phyloP scores from a whole-genome alignment of 164 flowering plant species.

The Brasenia schreberi region DNA sequence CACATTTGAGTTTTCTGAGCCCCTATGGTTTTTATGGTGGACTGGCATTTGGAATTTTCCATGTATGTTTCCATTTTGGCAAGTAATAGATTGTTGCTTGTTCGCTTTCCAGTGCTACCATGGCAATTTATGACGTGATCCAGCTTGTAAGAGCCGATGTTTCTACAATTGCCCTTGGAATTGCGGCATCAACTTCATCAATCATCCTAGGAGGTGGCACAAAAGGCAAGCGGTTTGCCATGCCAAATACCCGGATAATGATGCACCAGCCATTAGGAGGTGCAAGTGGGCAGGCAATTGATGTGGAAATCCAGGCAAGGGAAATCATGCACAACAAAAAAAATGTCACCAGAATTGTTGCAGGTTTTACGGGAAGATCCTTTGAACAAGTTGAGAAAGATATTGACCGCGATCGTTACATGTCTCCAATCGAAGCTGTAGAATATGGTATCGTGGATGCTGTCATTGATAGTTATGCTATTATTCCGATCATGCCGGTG shows the following conservation, averaged over 20 bases:
- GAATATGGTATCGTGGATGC: constrained; percentile 87
- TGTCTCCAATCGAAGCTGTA: constrained; percentile 94
- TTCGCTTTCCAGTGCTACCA: constrained; percentile 47
- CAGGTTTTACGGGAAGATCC: constrained; percentile 58
- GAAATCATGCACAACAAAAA: constrained; percentile 75
- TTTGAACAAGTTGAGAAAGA: constrained; percentile 72
- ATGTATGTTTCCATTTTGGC: no score
- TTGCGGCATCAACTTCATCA: constrained; percentile 86
- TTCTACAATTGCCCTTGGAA: constrained; percentile 87
- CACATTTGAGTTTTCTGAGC: no score
- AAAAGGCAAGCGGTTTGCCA: constrained; percentile 88
- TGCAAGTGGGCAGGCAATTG: constrained; percentile 71
- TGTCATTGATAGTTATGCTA: constrained; percentile 70
- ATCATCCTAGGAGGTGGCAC: constrained; percentile 90
- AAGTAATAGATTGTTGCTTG: neutral
- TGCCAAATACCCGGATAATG: constrained; percentile 95
- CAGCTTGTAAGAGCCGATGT: constrained; percentile 92
- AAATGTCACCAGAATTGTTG: constrained; percentile 45
- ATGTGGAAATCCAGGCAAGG: constrained; percentile 76
- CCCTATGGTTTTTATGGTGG: no score
- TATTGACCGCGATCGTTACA: constrained; percentile 84
- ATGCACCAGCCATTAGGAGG: constrained; percentile 91
- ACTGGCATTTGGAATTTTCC: no score
- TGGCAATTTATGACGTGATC: constrained; percentile 86
- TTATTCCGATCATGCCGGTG: constrained; percentile 66